Conservation (phyloP, 2,329 filamentous ascomycete species). For the Ascochyta lentis region DNA sequence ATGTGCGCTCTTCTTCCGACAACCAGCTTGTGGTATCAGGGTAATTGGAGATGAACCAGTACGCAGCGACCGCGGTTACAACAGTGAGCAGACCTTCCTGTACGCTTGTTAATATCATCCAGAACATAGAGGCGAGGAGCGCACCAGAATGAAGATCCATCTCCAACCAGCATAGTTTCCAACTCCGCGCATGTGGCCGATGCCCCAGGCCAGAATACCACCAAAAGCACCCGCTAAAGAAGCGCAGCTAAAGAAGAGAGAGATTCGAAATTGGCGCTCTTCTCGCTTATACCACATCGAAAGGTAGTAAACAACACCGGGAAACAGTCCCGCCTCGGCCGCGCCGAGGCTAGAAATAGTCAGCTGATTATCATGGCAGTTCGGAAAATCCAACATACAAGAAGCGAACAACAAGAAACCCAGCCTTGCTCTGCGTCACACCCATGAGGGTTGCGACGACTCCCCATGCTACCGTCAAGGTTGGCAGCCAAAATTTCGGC, state of each 20-base stretch:
- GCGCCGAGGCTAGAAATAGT: constrained; percentile 37
- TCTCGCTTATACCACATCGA: constrained; percentile 69
- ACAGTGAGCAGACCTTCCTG: constrained; percentile 49
- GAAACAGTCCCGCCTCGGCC: constrained; percentile 48
- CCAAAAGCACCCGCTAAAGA: constrained; percentile 67
- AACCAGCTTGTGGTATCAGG: constrained; percentile 66
- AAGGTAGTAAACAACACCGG: constrained; percentile 60
- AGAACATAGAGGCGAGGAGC: neutral
- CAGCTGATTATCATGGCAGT: neutral
- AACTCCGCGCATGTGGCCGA: constrained; percentile 66
- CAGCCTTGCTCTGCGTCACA: constrained; percentile 54
- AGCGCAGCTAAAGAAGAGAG: constrained; percentile 66
- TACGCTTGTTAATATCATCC: constrained; percentile 14
- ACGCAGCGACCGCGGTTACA: constrained; percentile 41
- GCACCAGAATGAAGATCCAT: constrained; percentile 52
- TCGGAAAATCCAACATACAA: constrained; percentile 45
- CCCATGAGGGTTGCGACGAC: constrained; percentile 60
- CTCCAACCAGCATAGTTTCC: constrained; percentile 53
- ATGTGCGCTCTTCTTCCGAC: constrained; percentile 58
- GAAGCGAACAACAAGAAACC: constrained; percentile 56
- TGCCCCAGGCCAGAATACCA: constrained; percentile 64
- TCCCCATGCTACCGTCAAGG: constrained; percentile 60
- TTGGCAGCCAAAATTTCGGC: constrained; percentile 53
- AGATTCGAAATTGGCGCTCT: constrained; percentile 65
- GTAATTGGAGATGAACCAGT: constrained; percentile 72